Percentiles rank a stretch among this genome's conserved stretches.
These are phyloP conservation scores for Aspergillus nanangensis DNA, from an alignment of 495 filamentous ascomycete species.

Conservation along the genomic window DNA sequence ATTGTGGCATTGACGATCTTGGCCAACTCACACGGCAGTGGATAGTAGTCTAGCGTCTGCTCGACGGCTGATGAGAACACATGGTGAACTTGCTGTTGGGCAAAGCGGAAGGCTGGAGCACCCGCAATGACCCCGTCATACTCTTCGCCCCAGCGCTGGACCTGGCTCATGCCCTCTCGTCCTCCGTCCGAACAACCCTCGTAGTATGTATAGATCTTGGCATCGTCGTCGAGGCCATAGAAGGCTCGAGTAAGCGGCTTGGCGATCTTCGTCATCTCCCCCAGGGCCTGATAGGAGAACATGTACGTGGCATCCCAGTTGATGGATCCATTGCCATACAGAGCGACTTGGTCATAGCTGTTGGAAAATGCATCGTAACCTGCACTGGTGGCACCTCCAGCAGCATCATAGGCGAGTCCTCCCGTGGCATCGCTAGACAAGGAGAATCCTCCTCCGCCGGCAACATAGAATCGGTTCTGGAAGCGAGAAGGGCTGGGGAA, in stretches of 20 bases:
- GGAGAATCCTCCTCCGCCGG: conserved; percentile 31
- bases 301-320: conserved; percentile 42
- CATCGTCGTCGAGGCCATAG: conserved; percentile 22
- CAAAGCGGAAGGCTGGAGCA: conserved; percentile 49
- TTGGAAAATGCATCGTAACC: conserved; percentile 33
- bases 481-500: conserved; percentile 29
- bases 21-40: conserved; percentile 45
- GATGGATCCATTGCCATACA: conserved; percentile 36
- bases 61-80: conserved; percentile 40
- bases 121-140: conserved; percentile 48
- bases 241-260: conserved; percentile 29
- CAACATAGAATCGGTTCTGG: conserved; percentile 36
- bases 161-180: conserved; percentile 41
- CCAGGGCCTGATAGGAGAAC: conserved; percentile 40
- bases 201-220: conserved; percentile 35
- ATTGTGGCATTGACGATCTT: conserved; percentile 50
- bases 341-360: conserved; percentile 31
- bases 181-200: conserved; percentile 37
- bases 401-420: conserved; percentile 37
- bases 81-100: conserved; percentile 48
- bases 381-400: conserved; percentile 29
- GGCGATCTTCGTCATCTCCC: conserved; percentile 33
- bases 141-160: conserved; percentile 46
- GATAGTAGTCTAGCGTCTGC: conserved; percentile 44
- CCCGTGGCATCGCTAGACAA: conserved; percentile 25